phyloP scores from a whole-genome alignment of 176 grass and related monocot genomes.

The Neostapfia colusana region DNA sequence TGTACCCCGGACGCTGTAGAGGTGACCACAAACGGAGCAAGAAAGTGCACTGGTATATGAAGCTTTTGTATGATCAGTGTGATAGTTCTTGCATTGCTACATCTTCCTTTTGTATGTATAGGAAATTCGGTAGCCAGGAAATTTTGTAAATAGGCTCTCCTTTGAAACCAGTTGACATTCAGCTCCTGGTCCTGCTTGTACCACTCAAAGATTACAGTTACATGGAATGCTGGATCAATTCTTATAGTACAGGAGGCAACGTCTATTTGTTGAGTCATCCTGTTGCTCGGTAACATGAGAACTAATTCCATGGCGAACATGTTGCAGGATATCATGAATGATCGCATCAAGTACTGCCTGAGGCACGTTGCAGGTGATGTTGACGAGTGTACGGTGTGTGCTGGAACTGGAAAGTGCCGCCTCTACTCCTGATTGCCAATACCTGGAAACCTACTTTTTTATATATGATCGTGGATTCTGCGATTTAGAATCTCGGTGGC shows the following conservation, averaged over 20 bases:
- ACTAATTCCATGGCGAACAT: neutral
- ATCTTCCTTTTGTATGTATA: neutral
- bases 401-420: constrained; percentile 75
- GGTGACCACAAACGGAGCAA: no score
- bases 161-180: neutral
- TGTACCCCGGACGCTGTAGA: no score
- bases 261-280: neutral
- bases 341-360: constrained; percentile 88
- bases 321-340: constrained; percentile 79
- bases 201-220: neutral
- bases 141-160: neutral
- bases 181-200: neutral
- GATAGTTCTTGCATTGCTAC: neutral
- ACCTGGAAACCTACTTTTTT: neutral
- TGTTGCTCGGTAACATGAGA: neutral
- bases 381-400: constrained; percentile 71
- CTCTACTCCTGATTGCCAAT: constrained; percentile 40
- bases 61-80: neutral
- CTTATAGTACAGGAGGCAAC: neutral
- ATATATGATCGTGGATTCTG: neutral
- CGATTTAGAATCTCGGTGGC: neutral
- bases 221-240: neutral
- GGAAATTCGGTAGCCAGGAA: neutral
- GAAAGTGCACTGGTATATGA: no score
- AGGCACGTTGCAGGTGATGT: constrained; percentile 61